Base-by-base conservation (phyloP, 805 yeast genomes). In the Spathaspora arborariae region DNA sequence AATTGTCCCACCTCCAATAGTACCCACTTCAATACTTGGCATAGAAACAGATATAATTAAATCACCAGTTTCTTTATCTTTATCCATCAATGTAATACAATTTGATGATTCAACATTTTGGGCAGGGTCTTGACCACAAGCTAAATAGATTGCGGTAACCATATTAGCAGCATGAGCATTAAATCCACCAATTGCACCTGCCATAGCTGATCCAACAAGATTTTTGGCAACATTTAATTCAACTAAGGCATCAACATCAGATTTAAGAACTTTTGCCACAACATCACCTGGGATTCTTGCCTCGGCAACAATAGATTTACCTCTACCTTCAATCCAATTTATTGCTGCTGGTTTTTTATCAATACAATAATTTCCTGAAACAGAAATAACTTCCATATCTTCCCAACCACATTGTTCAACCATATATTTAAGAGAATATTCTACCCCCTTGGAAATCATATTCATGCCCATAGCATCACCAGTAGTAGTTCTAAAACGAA, bases 401-500 rank as follows among this genome's bases (percentile, higher is more conserved):
- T 81, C 82, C 82, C 92, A 94, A 2, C 97, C 98, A 63, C 84
- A 84, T 57, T 85, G 91, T 58, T 85, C 87, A 38, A 79, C 81
- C 96, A 94, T 89, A 63, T 78, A 81, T 51, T 83, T 82, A 60
- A 94, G 78, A 1, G 97, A 81, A 64, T 74, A 77, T 64, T 94
- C 99, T 40, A 90, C 97, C 67, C 99, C 99, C 70, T 94, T 94
- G 22, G 98, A 92, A 51, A 94, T 94, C 99, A 94, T 94, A 66
- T 94, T 94, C 99, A 94, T 94, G 54, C 99, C 99, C 99, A 94
- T 94, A 16, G 99, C 99, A 74, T 94, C 99, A 67, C 99, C 99
- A 16, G 99, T 94, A 35, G 96, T 90, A n/a, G 99, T 95, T 64
- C 91, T 82, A 75, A 94, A 94, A 61, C 99, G 82, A 57, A 94